These are phyloP conservation scores for Colletotrichum orbiculare DNA, from an alignment of 2,329 filamentous ascomycete genomes.

Conservation along the genomic window DNA sequence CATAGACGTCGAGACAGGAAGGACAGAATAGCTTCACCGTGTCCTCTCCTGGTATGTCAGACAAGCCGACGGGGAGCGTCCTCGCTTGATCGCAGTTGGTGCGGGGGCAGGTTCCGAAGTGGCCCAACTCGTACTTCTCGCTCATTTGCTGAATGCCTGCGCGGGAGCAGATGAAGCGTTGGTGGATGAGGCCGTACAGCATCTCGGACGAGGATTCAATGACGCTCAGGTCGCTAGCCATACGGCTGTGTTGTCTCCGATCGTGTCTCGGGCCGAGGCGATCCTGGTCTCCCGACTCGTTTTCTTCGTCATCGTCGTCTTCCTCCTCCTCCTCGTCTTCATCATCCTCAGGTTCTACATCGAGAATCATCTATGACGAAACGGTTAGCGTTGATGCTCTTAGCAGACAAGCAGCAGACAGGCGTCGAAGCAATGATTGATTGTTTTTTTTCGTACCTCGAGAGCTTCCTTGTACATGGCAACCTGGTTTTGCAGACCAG, in stretches of 20 bases:
- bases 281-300: slow-evolving; percentile 74
- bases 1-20: slow-evolving; percentile 95
- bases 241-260: slow-evolving; percentile 82
- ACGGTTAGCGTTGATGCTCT: slow-evolving; percentile 35
- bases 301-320: slow-evolving; percentile 77
- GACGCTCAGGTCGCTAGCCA: slow-evolving; percentile 91
- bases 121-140: slow-evolving; percentile 96
- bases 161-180: slow-evolving; percentile 96
- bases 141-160: slow-evolving; percentile 99
- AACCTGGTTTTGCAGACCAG: slow-evolving; percentile 92
- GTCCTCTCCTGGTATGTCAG: slow-evolving; percentile 94
- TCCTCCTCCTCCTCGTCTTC: slow-evolving; percentile 89
- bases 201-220: slow-evolving; percentile 99
- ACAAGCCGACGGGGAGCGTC: slow-evolving; percentile 91
- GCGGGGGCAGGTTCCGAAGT: slow-evolving; percentile 96
- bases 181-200: slow-evolving; percentile 97
- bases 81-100: slow-evolving; percentile 91
- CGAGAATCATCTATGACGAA: slow-evolving; percentile 83
- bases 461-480: slow-evolving; percentile 99
- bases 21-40: slow-evolving; percentile 99
- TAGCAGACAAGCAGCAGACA: neutral
- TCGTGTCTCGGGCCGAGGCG: slow-evolving; percentile 64
- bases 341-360: slow-evolving; percentile 95
- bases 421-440: neutral
- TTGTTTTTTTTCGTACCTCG: slow-evolving; percentile 65